A percentile compares a stretch with the other conserved stretches of the same genome.
Conservation (phyloP, 768 basidiomycete genomes). For the Mycena rebaudengoi region DNA sequence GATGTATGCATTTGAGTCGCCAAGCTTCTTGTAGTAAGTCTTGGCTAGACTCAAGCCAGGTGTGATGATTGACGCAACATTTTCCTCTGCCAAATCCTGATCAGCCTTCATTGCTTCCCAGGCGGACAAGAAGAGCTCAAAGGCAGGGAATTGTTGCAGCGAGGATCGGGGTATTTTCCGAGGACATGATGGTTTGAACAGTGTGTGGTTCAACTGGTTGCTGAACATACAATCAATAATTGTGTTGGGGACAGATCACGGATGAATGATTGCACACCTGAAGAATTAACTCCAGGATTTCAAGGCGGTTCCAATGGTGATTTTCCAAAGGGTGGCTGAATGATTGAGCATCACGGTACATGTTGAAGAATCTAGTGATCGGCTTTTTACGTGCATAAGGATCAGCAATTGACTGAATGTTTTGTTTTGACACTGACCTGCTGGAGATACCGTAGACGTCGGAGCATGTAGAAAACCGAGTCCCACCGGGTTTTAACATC, state of each 20-base stretch:
- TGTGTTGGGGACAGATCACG: neutral
- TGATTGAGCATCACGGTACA: neutral
- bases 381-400: neutral
- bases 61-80: too few relatives aligned
- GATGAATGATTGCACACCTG: neutral
- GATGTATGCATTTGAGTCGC: too few relatives aligned
- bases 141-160: slow-evolving; percentile 1
- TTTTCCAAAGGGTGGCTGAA: slow-evolving; percentile 1
- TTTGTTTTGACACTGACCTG: neutral
- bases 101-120: too few relatives aligned
- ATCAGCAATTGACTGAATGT: neutral
- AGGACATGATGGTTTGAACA: slow-evolving; percentile 6
- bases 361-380: neutral
- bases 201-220: slow-evolving; percentile 9
- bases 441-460: slow-evolving; percentile 6
- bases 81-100: too few relatives aligned
- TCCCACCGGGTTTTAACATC: neutral
- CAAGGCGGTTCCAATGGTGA: slow-evolving; percentile 1
- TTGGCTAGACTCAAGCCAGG: too few relatives aligned
- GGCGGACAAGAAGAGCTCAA: too few relatives aligned
- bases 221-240: neutral
- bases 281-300: slow-evolving; percentile 5
- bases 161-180: neutral
- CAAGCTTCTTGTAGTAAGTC: too few relatives aligned
- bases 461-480: slow-evolving; percentile 1